These are phyloP conservation scores for Cladorrhinum sp. DNA, from an alignment of 2,329 filamentous ascomycete species.

Conservation along the genomic window DNA sequence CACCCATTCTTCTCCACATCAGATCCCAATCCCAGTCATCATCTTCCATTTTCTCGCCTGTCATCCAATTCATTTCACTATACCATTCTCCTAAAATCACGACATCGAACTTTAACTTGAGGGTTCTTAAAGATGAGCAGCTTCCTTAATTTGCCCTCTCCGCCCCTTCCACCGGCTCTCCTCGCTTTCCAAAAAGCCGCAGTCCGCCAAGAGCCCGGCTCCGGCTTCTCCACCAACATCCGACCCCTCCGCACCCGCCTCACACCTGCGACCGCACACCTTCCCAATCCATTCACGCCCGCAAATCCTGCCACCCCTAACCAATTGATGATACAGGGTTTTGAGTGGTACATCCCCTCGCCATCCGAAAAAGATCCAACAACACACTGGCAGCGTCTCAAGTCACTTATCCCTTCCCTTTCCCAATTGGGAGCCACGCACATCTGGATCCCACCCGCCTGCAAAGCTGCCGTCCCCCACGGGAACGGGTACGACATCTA, in stretches of 20 bases:
- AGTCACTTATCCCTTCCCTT: constrained; percentile 49
- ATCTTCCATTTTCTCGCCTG: neutral
- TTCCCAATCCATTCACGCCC: constrained; percentile 22
- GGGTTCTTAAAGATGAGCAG: constrained; percentile 16
- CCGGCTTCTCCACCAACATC: constrained; percentile 21
- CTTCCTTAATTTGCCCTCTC: constrained; percentile 21
- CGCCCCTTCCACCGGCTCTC: constrained; percentile 12
- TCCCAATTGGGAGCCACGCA: constrained; percentile 59
- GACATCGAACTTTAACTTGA: too few species aligned
- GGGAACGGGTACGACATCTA: constrained; percentile 70
- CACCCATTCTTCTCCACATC: neutral
- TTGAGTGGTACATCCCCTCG: constrained; percentile 67
- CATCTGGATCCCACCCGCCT: constrained; percentile 69
- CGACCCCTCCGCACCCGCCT: constrained; percentile 21
- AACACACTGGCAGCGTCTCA: constrained; percentile 60
- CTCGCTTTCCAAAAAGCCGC: constrained; percentile 9
- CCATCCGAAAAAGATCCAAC: constrained; percentile 43
- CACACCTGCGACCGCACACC: neutral
- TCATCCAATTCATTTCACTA: neutral
- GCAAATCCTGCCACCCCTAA: constrained; percentile 33
- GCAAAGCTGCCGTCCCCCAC: constrained; percentile 57
- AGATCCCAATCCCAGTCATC: neutral
- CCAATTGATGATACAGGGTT: constrained; percentile 61
- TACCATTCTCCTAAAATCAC: neutral
- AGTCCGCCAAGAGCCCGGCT: constrained; percentile 14